Evolutionary conservation across 495 filamentous ascomycete genomes (phyloP).

Genomic region (Achaetomiella virescens): DNA sequence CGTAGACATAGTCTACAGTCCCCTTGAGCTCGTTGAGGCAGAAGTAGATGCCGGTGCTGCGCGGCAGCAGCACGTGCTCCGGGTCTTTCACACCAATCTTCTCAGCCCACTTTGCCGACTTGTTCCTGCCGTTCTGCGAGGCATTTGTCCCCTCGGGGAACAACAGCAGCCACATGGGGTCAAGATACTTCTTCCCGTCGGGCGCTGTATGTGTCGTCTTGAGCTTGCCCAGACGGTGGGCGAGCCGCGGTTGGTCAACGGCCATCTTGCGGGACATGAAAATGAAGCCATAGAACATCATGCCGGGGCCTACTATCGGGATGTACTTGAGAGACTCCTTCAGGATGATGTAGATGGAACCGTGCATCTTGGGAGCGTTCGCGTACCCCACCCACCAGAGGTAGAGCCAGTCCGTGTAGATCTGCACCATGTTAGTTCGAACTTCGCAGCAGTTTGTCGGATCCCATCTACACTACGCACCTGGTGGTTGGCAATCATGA

Average conservation of each 20-base stretch:
- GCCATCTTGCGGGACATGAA: slow-evolving; percentile 80
- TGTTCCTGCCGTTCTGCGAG: slow-evolving; percentile 55
- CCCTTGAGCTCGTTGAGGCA: slow-evolving; percentile 64
- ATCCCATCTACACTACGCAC: slow-evolving; percentile 31
- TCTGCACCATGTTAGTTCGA: slow-evolving; percentile 20
- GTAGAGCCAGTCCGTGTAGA: slow-evolving; percentile 87
- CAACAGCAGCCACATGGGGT: slow-evolving; percentile 82
- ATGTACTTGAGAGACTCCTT: slow-evolving; percentile 77
- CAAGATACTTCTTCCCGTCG: slow-evolving; percentile 45
- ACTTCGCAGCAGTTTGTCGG: not conserved
- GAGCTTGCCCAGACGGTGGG: slow-evolving; percentile 62
- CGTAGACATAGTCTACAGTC: slow-evolving; percentile 75
- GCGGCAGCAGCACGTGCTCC: slow-evolving; percentile 62
- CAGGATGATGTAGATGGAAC: slow-evolving; percentile 78
- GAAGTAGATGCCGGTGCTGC: slow-evolving; percentile 70
- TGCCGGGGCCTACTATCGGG: slow-evolving; percentile 68
- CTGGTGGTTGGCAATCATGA: slow-evolving; percentile 83
- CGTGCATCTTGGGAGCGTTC: slow-evolving; percentile 59
- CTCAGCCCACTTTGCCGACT: slow-evolving; percentile 61
- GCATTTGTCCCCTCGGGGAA: slow-evolving; percentile 83
- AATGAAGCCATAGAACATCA: slow-evolving; percentile 78
- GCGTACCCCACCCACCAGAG: slow-evolving; percentile 84
- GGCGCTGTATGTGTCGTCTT: slow-evolving; percentile 48
- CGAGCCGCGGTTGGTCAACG: slow-evolving; percentile 65
- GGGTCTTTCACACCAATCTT: slow-evolving; percentile 62